These are phyloP conservation scores for Sporothrix variecibatus DNA, from an alignment of 2,329 filamentous ascomycete species.

Conservation along the genomic window DNA sequence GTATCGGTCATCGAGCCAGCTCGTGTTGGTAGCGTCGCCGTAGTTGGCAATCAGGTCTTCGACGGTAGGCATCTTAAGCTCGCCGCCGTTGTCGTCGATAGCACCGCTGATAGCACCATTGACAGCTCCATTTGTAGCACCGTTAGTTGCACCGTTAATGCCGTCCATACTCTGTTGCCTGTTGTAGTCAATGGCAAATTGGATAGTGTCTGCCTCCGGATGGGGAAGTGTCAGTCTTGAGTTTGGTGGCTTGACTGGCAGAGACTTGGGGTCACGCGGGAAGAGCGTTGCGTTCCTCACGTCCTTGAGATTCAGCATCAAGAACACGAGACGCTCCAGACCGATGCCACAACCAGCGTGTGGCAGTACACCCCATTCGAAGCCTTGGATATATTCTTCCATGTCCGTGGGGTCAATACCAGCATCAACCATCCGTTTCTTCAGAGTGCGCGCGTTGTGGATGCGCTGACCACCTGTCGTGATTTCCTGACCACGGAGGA, in stretches of 20 bases:
- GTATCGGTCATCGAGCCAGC: slow-evolving; percentile 88
- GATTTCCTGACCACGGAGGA: slow-evolving; percentile 90
- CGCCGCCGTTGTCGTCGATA: slow-evolving; percentile 31
- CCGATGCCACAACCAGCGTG: slow-evolving; percentile 90
- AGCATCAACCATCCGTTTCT: slow-evolving; percentile 71
- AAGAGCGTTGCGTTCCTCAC: slow-evolving; percentile 87
- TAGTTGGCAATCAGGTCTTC: slow-evolving; percentile 94
- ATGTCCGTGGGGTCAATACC: slow-evolving; percentile 80
- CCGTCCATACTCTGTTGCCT: slow-evolving; percentile 8
- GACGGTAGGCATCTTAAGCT: slow-evolving; percentile 64
- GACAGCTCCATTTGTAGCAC: too few species aligned
- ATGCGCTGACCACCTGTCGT: slow-evolving; percentile 92
- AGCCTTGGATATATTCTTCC: slow-evolving; percentile 87
- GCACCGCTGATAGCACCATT: too few species aligned
- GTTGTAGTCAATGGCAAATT: slow-evolving; percentile 52
- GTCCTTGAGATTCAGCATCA: slow-evolving; percentile 83
- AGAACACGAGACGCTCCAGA: slow-evolving; percentile 83
- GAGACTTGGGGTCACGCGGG: slow-evolving; percentile 83
- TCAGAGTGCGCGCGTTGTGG: slow-evolving; percentile 73
- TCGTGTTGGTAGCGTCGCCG: slow-evolving; percentile 90
- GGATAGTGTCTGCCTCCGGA: slow-evolving; percentile 81
- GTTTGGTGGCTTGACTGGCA: slow-evolving; percentile 59
- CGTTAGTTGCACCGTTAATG: slow-evolving; percentile 28
- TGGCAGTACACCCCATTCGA: slow-evolving; percentile 84
- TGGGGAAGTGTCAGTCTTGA: slow-evolving; percentile 68